Evolutionary conservation across 257 asterid genomes (phyloP).

Genomic region (Solanum piurae): DNA sequence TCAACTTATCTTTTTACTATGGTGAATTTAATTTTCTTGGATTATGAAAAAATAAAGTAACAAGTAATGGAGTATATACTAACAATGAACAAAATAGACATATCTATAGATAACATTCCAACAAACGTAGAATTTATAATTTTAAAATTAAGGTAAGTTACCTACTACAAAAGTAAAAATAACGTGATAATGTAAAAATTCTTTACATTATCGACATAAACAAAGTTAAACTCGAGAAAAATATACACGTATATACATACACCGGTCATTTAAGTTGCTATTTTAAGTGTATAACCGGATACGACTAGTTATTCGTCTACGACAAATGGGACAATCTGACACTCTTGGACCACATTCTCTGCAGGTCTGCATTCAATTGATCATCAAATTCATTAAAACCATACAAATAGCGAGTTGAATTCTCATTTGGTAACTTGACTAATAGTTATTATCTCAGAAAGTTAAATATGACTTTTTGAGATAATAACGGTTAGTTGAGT

Average conservation of each 20-base stretch:
- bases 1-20: too few relatives aligned
- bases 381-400: neutral
- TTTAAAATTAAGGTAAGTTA: neutral
- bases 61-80: neutral
- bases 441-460: neutral
- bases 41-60: too few relatives aligned
- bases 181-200: neutral
- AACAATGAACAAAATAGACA: neutral
- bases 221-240: neutral
- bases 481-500: neutral
- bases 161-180: neutral
- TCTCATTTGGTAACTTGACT: neutral
- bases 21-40: too few relatives aligned
- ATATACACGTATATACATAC: neutral
- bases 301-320: slow-evolving; percentile 54
- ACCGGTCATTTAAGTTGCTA: neutral
- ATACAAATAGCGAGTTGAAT: neutral
- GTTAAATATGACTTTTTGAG: neutral
- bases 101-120: neutral
- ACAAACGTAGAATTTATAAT: neutral
- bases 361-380: slow-evolving; percentile 54
- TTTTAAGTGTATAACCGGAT: slow-evolving; percentile 54
- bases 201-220: neutral
- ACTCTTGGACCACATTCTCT: slow-evolving; percentile 53
- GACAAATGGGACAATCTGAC: slow-evolving; percentile 69